A percentile compares a stretch with the other conserved stretches of the same genome.
Evolutionary conservation across 1,284 basidiomycete species (phyloP).

Genomic region (Vanrija sp.): DNA sequence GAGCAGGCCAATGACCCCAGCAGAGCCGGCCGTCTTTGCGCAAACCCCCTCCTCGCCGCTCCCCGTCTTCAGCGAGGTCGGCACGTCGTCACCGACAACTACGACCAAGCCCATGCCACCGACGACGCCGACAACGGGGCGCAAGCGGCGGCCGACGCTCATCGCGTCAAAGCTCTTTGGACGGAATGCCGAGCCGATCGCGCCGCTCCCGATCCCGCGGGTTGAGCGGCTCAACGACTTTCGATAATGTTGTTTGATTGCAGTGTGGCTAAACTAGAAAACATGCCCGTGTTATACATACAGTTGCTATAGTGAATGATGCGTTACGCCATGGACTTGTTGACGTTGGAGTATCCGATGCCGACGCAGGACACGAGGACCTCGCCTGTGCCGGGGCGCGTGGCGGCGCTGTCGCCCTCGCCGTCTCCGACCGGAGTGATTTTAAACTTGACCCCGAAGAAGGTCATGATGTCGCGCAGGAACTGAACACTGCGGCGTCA

Average conservation of each 20-base stretch:
- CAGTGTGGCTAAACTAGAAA: too few relatives aligned
- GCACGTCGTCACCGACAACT: too few relatives aligned
- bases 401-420: not conserved
- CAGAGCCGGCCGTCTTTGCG: not conserved
- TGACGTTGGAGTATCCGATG: constrained; percentile 52
- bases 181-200: not conserved
- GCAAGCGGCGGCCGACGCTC: constrained; percentile 13
- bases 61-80: not conserved
- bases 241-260: not conserved
- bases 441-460: constrained; percentile 67
- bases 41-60: not conserved
- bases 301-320: constrained; percentile 9
- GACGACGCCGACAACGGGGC: not conserved
- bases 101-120: not conserved
- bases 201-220: constrained; percentile 12
- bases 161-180: constrained; percentile 2
- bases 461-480: constrained; percentile 72
- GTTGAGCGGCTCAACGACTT: constrained; percentile 7
- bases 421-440: constrained; percentile 38
- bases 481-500: constrained; percentile 71
- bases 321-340: constrained; percentile 48
- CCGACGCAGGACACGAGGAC: constrained; percentile 51
- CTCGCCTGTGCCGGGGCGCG: constrained; percentile 25
- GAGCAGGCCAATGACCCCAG: not conserved
- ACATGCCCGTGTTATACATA: constrained; percentile 17